A percentile compares a stretch with the other conserved stretches of the same genome.
phyloP scores from a whole-genome alignment of 139 green algal species.

The Volvox africanus region DNA sequence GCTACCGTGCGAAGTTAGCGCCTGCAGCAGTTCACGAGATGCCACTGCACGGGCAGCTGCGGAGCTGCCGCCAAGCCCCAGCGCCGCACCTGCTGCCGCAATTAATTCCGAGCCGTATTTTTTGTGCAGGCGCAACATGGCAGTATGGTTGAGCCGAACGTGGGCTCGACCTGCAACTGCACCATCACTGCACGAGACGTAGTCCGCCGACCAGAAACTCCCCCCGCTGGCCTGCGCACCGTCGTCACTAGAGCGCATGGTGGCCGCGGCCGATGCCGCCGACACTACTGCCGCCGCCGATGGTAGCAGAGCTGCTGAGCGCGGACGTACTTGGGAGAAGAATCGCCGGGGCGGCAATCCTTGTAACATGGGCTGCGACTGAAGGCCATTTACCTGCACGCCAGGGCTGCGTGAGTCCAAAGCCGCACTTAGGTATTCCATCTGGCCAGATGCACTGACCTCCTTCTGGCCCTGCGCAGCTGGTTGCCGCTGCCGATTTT shows the following conservation, averaged over 20 bases:
- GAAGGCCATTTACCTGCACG: too few species aligned
- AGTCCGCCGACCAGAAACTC: background rate
- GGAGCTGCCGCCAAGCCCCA: slow-evolving; percentile 21
- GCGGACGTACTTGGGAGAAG: background rate
- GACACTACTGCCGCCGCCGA: background rate
- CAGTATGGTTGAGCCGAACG: slow-evolving; percentile 26
- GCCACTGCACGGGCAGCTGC: background rate
- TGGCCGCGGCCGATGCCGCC: background rate
- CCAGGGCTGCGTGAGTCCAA: too few species aligned
- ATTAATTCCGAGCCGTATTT: slow-evolving; percentile 18
- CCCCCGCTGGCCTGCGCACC: background rate
- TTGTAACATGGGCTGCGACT: too few species aligned
- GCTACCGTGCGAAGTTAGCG: background rate
- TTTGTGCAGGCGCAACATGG: background rate
- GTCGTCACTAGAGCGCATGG: background rate
- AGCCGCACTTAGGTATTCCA: too few species aligned
- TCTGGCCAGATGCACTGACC: too few species aligned
- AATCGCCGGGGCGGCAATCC: too few species aligned
- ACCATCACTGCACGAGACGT: background rate
- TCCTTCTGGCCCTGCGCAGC: background rate
- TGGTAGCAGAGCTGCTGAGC: background rate
- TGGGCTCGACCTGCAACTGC: background rate
- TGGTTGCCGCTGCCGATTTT: background rate
- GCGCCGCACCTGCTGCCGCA: slow-evolving; percentile 12
- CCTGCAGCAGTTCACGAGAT: background rate